Evolutionary conservation across 805 yeast species (phyloP).

Genomic region (Monosporozyma aerobia): DNA sequence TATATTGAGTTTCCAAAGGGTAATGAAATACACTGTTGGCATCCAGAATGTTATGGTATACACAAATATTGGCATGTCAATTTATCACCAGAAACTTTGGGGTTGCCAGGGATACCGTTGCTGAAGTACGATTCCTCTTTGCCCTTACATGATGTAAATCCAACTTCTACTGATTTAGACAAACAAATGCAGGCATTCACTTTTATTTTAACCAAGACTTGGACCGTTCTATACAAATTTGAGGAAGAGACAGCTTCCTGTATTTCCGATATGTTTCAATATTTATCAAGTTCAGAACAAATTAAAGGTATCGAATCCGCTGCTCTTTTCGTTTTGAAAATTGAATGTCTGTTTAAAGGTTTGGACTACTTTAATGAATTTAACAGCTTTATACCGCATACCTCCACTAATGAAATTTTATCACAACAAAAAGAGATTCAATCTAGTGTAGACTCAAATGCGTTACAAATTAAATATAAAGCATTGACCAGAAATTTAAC

Average conservation of each 20-base stretch:
- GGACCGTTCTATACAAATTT: constrained; percentile 80
- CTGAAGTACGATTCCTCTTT: constrained; percentile 16
- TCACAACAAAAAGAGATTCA: not conserved
- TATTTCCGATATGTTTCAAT: constrained; percentile 84
- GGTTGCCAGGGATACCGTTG: constrained; percentile 29
- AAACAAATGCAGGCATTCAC: constrained; percentile 59
- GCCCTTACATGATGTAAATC: constrained; percentile 26
- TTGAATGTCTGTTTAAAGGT: constrained; percentile 70
- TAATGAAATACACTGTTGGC: constrained; percentile 94
- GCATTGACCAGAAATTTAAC: constrained; percentile 68
- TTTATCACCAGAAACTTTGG: constrained; percentile 54
- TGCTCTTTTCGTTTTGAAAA: constrained; percentile 59
- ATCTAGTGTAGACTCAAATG: not conserved
- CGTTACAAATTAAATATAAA: constrained; percentile 5
- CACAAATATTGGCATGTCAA: constrained; percentile 93
- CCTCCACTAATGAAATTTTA: not conserved
- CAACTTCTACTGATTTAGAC: constrained; percentile 41
- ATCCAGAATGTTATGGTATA: constrained; percentile 97
- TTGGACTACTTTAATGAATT: constrained; percentile 42
- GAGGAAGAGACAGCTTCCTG: constrained; percentile 87
- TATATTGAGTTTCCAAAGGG: constrained; percentile 89
- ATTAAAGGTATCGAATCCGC: constrained; percentile 59
- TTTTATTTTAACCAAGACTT: constrained; percentile 50
- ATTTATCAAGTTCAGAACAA: constrained; percentile 67
- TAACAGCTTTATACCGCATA: not conserved